Conservation (phyloP, 1,139 yeast species). For the Hemisphaericaspora lyxosophila region DNA sequence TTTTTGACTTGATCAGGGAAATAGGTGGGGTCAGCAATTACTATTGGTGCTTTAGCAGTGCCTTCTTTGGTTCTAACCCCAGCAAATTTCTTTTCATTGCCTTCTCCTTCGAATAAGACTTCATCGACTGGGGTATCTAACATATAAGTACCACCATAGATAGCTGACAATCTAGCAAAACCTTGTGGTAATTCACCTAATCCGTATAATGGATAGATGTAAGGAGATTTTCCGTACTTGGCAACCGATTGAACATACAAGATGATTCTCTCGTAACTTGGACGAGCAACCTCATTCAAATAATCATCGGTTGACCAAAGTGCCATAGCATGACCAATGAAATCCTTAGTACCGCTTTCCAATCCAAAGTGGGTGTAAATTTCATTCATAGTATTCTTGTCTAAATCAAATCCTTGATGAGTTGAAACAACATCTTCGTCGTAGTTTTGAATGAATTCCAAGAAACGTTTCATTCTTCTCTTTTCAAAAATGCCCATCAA, state of each 20-base stretch:
- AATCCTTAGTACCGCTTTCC: conserved; percentile 91
- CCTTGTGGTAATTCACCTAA: conserved; percentile 98
- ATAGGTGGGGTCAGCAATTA: conserved; percentile 97
- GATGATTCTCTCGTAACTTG: conserved; percentile 81
- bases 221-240: conserved; percentile 94
- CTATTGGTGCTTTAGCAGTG: conserved; percentile 85
- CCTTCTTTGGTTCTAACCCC: conserved; percentile 94
- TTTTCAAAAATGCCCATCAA: conserved; percentile 96
- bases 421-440: conserved; percentile 77
- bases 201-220: conserved; percentile 93
- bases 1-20: conserved; percentile 88
- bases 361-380: conserved; percentile 86
- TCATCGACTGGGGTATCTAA: conserved; percentile 94
- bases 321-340: conserved; percentile 99
- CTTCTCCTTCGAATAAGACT: conserved; percentile 53
- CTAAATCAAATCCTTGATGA: conserved; percentile 84
- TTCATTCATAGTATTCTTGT: conserved; percentile 88
- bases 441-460: conserved; percentile 83
- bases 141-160: conserved; percentile 98
- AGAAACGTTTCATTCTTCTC: conserved; percentile 87
- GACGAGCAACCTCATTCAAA: conserved; percentile 85
- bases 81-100: conserved; percentile 61
- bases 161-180: conserved; percentile 93
- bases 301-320: conserved; percentile 93
- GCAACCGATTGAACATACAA: conserved; percentile 90